A percentile compares a stretch with the other conserved stretches of the same genome.
Evolutionary conservation across 768 basidiomycete species (phyloP).

Genomic region (Termitomyces sp.): DNA sequence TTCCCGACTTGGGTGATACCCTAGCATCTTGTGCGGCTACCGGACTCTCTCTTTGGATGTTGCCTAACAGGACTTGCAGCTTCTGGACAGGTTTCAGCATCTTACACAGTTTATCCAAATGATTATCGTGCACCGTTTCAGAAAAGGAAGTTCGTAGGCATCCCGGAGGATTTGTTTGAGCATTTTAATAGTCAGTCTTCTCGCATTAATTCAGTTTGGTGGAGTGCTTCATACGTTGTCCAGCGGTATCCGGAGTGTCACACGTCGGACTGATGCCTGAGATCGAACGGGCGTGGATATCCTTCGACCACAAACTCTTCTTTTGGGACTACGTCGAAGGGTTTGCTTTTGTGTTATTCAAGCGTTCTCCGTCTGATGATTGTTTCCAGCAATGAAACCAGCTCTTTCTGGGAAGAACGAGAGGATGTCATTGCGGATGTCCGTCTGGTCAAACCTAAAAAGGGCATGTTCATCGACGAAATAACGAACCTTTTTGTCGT

Average conservation of each 20-base stretch:
- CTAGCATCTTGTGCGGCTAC: constrained; percentile 49
- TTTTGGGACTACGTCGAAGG: constrained; percentile 96
- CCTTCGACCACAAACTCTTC: constrained; percentile 89
- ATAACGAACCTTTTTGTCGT: constrained; percentile 87
- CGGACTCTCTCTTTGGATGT: constrained; percentile 2
- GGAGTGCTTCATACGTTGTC: constrained; percentile 2
- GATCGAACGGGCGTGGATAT: constrained; percentile 93
- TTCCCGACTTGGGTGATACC: constrained; percentile 73
- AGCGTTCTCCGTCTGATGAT: not conserved
- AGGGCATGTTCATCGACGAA: constrained; percentile 86
- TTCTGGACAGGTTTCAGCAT: constrained; percentile 64
- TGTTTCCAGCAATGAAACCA: constrained; percentile 73
- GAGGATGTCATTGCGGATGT: constrained; percentile 87
- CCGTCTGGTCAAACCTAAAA: constrained; percentile 81
- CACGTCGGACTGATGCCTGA: constrained; percentile 91
- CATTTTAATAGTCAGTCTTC: constrained; percentile 65
- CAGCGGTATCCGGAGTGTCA: constrained; percentile 65
- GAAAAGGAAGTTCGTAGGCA: constrained; percentile 69
- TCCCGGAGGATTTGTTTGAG: constrained; percentile 74
- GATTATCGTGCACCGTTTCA: constrained; percentile 78
- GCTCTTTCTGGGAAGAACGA: constrained; percentile 90
- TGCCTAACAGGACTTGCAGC: constrained; percentile 31
- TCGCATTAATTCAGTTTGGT: not conserved
- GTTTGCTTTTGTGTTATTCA: constrained; percentile 40
- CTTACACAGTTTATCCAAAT: constrained; percentile 73